Evolutionary conservation across 2,329 filamentous ascomycete species (phyloP).

Genomic region (Calonectria henricotiae): DNA sequence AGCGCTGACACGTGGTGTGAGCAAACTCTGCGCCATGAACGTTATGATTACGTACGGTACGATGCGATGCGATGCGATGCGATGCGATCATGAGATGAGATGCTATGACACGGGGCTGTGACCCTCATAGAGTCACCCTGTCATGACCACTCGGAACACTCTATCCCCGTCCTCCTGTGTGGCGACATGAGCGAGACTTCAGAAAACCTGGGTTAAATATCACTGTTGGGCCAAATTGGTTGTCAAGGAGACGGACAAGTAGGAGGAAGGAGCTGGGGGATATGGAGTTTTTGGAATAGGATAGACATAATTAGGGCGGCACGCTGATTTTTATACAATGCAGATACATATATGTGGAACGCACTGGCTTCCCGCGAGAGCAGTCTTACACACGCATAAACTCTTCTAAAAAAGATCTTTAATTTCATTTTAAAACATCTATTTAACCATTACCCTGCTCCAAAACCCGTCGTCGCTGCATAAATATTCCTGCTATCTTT

Average conservation of each 20-base stretch:
- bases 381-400: slow-evolving; percentile 25
- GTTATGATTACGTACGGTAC: slow-evolving; percentile 51
- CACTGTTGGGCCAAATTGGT: background rate
- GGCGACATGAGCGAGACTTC: slow-evolving; percentile 7
- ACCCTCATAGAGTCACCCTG: background rate
- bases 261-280: slow-evolving; percentile 18
- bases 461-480: slow-evolving; percentile 51
- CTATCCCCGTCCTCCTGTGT: slow-evolving; percentile 6
- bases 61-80: slow-evolving; percentile 36
- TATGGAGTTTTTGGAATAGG: slow-evolving; percentile 33
- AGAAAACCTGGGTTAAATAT: slow-evolving; percentile 21
- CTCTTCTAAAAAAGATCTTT: slow-evolving; percentile 50
- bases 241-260: background rate
- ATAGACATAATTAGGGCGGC: slow-evolving; percentile 25
- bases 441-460: slow-evolving; percentile 51
- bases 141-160: slow-evolving; percentile 19
- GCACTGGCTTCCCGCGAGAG: slow-evolving; percentile 15
- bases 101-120: slow-evolving; percentile 39
- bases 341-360: slow-evolving; percentile 10
- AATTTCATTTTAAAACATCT: slow-evolving; percentile 51
- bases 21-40: slow-evolving; percentile 38
- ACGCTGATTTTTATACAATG: slow-evolving; percentile 23
- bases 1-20: slow-evolving; percentile 19
- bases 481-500: slow-evolving; percentile 47
- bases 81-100: slow-evolving; percentile 39